Percentiles rank a stretch among this genome's conserved stretches.
Evolutionary conservation across 2,329 filamentous ascomycete species (phyloP).

Genomic region (Chalara sp.): DNA sequence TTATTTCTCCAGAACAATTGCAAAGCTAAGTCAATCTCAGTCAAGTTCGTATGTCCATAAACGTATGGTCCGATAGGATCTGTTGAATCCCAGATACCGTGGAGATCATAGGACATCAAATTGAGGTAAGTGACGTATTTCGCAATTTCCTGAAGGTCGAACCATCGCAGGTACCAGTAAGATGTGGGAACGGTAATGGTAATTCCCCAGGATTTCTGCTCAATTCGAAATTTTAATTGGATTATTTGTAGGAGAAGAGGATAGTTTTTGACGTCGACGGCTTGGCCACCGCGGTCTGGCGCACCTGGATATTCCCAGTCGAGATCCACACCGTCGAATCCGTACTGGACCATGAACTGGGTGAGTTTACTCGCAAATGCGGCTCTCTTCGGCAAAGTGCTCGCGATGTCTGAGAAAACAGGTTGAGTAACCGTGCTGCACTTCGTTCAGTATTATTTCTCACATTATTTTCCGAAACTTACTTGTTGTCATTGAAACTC

Average conservation of each 20-base stretch:
- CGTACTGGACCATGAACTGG: slow-evolving; percentile 34
- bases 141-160: slow-evolving; percentile 19
- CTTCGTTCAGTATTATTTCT: no score
- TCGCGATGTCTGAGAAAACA: slow-evolving; percentile 23
- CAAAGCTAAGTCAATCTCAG: slow-evolving; percentile 35
- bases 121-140: slow-evolving; percentile 23
- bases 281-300: slow-evolving; percentile 30
- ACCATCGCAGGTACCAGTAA: slow-evolving; percentile 28
- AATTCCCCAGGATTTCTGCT: slow-evolving; percentile 31
- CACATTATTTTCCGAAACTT: no score
- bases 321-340: slow-evolving; percentile 40
- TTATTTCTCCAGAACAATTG: slow-evolving; percentile 40
- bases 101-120: slow-evolving; percentile 26
- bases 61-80: slow-evolving; percentile 26
- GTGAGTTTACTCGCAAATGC: slow-evolving; percentile 32
- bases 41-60: slow-evolving; percentile 37
- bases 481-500: slow-evolving; percentile 3
- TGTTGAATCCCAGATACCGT: slow-evolving; percentile 22
- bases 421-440: no score
- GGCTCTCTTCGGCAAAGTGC: slow-evolving; percentile 19
- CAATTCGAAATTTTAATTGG: slow-evolving; percentile 9
- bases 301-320: slow-evolving; percentile 37
- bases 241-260: slow-evolving; percentile 16
- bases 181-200: slow-evolving; percentile 26
- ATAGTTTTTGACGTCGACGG: slow-evolving; percentile 30